These are phyloP conservation scores for Amaranthus cruentus DNA, from an alignment of 148 eudicot species.

Conservation along the genomic window DNA sequence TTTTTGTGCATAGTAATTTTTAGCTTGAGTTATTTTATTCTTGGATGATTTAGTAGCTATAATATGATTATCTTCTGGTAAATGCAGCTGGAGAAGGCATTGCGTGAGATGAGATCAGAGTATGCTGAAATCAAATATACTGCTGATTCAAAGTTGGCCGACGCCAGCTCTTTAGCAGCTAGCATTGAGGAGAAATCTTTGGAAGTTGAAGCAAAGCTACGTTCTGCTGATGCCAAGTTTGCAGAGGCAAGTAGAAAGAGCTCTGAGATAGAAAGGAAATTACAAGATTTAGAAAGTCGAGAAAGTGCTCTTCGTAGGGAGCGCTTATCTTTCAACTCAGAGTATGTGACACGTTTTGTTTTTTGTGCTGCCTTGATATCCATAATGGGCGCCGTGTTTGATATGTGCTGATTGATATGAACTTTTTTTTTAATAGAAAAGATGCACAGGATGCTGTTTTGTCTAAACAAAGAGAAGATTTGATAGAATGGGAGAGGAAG, in stretches of 20 bases:
- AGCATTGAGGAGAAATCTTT: slow-evolving; percentile 86
- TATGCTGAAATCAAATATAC: slow-evolving; percentile 92
- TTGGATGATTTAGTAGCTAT: background rate
- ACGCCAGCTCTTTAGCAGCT: slow-evolving; percentile 77
- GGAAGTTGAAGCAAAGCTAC: slow-evolving; percentile 85
- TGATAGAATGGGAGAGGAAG: slow-evolving; percentile 88
- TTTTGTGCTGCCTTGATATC: too few relatives aligned
- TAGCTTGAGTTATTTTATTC: background rate
- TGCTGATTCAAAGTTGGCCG: slow-evolving; percentile 85
- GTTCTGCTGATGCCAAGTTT: slow-evolving; percentile 82
- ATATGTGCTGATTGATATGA: background rate
- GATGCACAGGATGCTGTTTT: slow-evolving; percentile 57
- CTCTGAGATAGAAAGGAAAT: slow-evolving; percentile 78
- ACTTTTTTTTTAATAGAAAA: slow-evolving; percentile 34
- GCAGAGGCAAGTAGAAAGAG: slow-evolving; percentile 89
- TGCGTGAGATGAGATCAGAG: slow-evolving; percentile 86
- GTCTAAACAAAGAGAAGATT: slow-evolving; percentile 80
- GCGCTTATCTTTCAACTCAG: slow-evolving; percentile 67
- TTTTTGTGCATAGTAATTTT: background rate
- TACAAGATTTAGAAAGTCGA: slow-evolving; percentile 60
- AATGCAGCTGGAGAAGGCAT: slow-evolving; percentile 82
- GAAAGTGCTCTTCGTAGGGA: slow-evolving; percentile 78
- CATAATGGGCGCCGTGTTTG: background rate
- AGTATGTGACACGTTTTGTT: slow-evolving; percentile 42
- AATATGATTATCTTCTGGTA: slow-evolving; percentile 18